Evolutionary conservation across 768 basidiomycete species (phyloP), one percentile per base, ranked within the genome.

Genomic region (Leccinum truebloodii): DNA sequence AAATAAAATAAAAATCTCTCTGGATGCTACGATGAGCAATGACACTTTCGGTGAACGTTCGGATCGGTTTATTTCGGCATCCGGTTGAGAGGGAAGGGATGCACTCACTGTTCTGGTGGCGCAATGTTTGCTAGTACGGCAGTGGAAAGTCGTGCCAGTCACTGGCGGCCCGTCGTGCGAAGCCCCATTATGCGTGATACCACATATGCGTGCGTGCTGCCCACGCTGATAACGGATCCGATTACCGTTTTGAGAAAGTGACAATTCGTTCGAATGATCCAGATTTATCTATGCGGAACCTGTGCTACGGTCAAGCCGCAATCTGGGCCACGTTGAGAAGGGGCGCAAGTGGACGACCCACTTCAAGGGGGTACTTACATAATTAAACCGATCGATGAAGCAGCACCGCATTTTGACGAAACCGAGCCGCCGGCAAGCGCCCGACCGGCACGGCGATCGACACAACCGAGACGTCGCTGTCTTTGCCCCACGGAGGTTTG

Each of bases 351-450:
- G 28, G 9, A 10, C 9, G n/a, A 37, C 24, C 9, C 26, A 20
- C 9, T 41, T 41, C 9, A 41, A 18, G 13, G 37, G 6, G 54
- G 3, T 4, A n/a, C n/a, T n/a, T n/a, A 6, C 3, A 26, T 1
- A 30, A 14, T 32, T 16, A 16, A n/a, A 28, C 5, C 14, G 6
- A 14, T 20, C 39, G 14, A 50, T 44, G 32, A 7, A 57, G 24
- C 18, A 59, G 26, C 64, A 67, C 61, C 3, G 65, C 61, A 24
- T 55, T 37, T 49, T n/a, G 12, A 57, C 32, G 1, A 53, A 10
- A n/a, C 14, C 20, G 41, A 2, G 32, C n/a, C 22, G 7, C 62
- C 65, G 65, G 55, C 39, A 9, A 9, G 6, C 12, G 13, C 6
- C 50, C 26, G 3, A 54, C 61, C 51, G 65, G 61, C 12, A 57